Evolutionary conservation across 2,329 filamentous ascomycete species (phyloP).

Genomic region (Ramularia collo-cygni): DNA sequence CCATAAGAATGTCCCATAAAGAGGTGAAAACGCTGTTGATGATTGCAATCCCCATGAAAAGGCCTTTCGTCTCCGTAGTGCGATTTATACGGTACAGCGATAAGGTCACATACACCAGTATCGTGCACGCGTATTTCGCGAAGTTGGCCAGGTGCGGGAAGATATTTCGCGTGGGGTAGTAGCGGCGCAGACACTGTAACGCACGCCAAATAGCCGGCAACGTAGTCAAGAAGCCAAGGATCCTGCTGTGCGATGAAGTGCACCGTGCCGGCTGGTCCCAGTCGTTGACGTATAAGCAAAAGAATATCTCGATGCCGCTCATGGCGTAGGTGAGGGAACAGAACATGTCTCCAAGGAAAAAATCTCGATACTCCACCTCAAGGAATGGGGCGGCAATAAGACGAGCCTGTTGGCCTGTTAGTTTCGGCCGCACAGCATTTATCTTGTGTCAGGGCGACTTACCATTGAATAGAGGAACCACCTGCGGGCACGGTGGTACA

Average conservation of each 20-base stretch:
- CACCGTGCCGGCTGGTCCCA: slow-evolving; percentile 72
- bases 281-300: slow-evolving; percentile 75
- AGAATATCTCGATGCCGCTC: slow-evolving; percentile 86
- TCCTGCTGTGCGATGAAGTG: slow-evolving; percentile 76
- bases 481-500: slow-evolving; percentile 69
- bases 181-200: slow-evolving; percentile 84
- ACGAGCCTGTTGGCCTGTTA: slow-evolving; percentile 59
- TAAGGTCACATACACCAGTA: slow-evolving; percentile 68
- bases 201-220: slow-evolving; percentile 86
- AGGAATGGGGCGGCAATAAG: slow-evolving; percentile 79
- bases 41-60: slow-evolving; percentile 75
- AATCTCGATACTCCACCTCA: slow-evolving; percentile 93
- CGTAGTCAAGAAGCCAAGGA: slow-evolving; percentile 77
- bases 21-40: slow-evolving; percentile 78
- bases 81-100: slow-evolving; percentile 73
- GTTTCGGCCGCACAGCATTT: not conserved
- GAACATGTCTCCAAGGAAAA: slow-evolving; percentile 96
- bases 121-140: slow-evolving; percentile 83
- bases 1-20: slow-evolving; percentile 93
- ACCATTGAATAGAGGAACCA: slow-evolving; percentile 81
- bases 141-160: slow-evolving; percentile 92
- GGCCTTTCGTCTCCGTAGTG: slow-evolving; percentile 50
- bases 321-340: slow-evolving; percentile 89
- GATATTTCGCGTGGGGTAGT: slow-evolving; percentile 73
- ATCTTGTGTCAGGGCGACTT: slow-evolving; percentile 28